Percentiles rank a stretch among this genome's conserved stretches.
Evolutionary conservation across 768 basidiomycete genomes (phyloP).

Genomic region (Pulveroboletus sp.): DNA sequence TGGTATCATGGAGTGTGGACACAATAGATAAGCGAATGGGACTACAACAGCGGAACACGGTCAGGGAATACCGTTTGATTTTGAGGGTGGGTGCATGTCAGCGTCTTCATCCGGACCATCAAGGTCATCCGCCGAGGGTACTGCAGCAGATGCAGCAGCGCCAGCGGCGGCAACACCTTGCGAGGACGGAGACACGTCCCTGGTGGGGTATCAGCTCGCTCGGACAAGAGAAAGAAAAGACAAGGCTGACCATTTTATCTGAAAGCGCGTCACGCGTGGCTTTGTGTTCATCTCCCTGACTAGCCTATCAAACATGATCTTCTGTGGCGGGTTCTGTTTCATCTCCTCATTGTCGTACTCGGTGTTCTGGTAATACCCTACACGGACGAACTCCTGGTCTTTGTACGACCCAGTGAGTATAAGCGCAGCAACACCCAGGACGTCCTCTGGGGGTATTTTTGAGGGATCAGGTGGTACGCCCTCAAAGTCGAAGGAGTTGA

Average conservation of each 20-base stretch:
- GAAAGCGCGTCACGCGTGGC: conserved; percentile 89
- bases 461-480: conserved; percentile 78
- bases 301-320: conserved; percentile 71
- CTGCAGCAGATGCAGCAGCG: conserved; percentile 66
- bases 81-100: conserved; percentile 12
- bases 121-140: conserved; percentile 68
- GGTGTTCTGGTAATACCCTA: conserved; percentile 98
- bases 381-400: conserved; percentile 98
- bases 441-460: conserved; percentile 84
- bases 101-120: conserved; percentile 38
- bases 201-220: conserved; percentile 22
- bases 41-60: neutral
- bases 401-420: conserved; percentile 95
- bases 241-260: conserved; percentile 72
- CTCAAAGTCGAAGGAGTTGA: conserved; percentile 97
- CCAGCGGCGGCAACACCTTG: conserved; percentile 44
- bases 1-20: conserved; percentile 8
- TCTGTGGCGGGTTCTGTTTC: conserved; percentile 65
- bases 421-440: conserved; percentile 93
- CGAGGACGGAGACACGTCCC: conserved; percentile 61
- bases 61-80: conserved; percentile 25
- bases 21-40: neutral
- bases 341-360: conserved; percentile 96
- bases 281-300: conserved; percentile 87
- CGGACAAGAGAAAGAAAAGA: neutral